Evolutionary conservation across 805 yeast genomes (phyloP).

Genomic region (Lachancea sp.): DNA sequence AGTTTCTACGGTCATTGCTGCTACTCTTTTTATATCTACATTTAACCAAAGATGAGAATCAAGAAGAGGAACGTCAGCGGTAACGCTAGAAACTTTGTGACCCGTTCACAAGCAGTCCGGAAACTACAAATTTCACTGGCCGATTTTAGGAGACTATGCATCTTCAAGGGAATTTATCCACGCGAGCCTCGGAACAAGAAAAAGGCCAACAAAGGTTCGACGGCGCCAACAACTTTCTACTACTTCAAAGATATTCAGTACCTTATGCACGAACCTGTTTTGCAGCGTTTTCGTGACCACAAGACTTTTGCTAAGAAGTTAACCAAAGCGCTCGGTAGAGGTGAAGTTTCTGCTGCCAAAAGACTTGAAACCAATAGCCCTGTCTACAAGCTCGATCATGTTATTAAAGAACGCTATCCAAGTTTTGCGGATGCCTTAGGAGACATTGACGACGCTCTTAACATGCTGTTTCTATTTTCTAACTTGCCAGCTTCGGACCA

Average conservation of each 20-base stretch:
- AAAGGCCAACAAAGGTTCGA: conserved; percentile 97
- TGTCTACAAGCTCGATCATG: conserved; percentile 77
- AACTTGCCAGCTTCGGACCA: conserved; percentile 90
- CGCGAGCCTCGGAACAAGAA: conserved; percentile 93
- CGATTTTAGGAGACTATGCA: conserved; percentile 94
- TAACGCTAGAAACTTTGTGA: conserved; percentile 85
- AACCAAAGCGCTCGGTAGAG: conserved; percentile 83
- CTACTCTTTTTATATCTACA: not conserved
- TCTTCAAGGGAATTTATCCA: conserved; percentile 96
- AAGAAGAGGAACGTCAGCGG: conserved; percentile 82
- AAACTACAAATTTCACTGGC: conserved; percentile 89
- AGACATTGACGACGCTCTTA: conserved; percentile 91
- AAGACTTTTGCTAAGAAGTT: conserved; percentile 89
- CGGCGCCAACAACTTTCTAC: conserved; percentile 92
- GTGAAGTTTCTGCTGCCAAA: conserved; percentile 85
- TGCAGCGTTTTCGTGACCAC: conserved; percentile 88
- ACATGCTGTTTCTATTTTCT: conserved; percentile 89
- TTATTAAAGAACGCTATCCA: conserved; percentile 93
- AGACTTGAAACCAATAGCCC: conserved; percentile 65
- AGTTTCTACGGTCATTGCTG: conserved; percentile 1
- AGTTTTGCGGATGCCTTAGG: conserved; percentile 86
- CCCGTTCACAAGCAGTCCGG: conserved; percentile 90
- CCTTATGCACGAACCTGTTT: conserved; percentile 88
- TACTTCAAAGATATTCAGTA: conserved; percentile 92
- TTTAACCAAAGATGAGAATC: conserved; percentile 42